Conservation (phyloP, 495 filamentous ascomycete genomes). For the Aspergillus ellipticus region DNA sequence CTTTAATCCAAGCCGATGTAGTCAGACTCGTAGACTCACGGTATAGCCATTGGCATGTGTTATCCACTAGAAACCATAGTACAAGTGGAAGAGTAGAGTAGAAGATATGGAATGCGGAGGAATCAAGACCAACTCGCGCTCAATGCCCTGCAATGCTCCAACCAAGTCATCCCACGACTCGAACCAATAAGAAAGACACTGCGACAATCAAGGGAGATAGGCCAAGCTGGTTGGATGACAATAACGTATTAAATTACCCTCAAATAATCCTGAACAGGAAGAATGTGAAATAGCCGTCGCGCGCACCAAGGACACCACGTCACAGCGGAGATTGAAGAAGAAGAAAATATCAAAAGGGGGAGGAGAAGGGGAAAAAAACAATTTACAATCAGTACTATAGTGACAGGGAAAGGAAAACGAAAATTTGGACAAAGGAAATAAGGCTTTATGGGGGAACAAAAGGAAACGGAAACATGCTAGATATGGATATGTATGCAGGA, state of each 20-base stretch:
- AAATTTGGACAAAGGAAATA: constrained; percentile 30
- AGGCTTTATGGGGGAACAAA: constrained; percentile 20
- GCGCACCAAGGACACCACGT: background rate
- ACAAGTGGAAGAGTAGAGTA: too few relatives aligned
- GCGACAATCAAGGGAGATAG: background rate
- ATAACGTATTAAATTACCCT: constrained; percentile 22
- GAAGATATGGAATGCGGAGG: too few relatives aligned
- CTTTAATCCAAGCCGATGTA: too few relatives aligned
- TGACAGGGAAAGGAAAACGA: constrained; percentile 27
- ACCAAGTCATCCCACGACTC: too few relatives aligned
- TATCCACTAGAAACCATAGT: too few relatives aligned
- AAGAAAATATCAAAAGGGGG: constrained; percentile 1
- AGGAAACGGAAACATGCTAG: constrained; percentile 27
- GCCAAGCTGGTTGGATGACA: background rate
- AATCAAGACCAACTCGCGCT: too few relatives aligned
- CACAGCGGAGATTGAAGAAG: constrained; percentile 2
- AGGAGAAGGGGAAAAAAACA: constrained; percentile 18
- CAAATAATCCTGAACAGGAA: constrained; percentile 15
- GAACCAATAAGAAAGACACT: background rate
- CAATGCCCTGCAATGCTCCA: too few relatives aligned
- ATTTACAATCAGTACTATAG: constrained; percentile 44
- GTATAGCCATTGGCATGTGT: too few relatives aligned
- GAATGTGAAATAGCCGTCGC: constrained; percentile 8
- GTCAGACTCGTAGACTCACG: too few relatives aligned
- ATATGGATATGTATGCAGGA: constrained; percentile 13